Percentiles rank a stretch among this genome's conserved stretches.
phyloP scores from a whole-genome alignment of 176 grass and related monocot genomes.

The Rhynchospora breviuscula region DNA sequence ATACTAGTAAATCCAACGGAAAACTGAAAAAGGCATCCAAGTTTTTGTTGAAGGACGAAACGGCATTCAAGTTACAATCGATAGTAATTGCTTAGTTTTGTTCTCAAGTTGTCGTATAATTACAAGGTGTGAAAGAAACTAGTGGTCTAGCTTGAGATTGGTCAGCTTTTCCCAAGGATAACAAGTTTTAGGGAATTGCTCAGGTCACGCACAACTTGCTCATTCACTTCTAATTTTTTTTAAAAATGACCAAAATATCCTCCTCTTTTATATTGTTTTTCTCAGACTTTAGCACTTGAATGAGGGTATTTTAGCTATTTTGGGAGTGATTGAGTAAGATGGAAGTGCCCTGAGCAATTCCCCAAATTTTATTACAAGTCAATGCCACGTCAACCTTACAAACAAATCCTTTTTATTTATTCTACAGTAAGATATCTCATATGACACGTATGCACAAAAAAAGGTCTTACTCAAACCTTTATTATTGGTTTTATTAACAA shows the following conservation, averaged over 20 bases:
- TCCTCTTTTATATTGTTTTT: too few relatives aligned
- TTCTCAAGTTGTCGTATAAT: background rate
- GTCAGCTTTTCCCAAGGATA: background rate
- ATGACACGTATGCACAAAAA: background rate
- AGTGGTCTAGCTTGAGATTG: background rate
- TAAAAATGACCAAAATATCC: too few relatives aligned
- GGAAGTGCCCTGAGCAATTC: too few relatives aligned
- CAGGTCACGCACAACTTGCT: too few relatives aligned
- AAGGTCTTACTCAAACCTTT: background rate
- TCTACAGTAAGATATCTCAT: background rate
- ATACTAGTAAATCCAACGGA: background rate
- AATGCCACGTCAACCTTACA: background rate
- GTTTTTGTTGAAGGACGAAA: too few relatives aligned
- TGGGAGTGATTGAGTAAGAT: too few relatives aligned
- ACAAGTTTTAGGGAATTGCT: too few relatives aligned
- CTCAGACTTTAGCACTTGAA: too few relatives aligned
- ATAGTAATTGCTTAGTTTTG: background rate
- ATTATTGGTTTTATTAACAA: background rate
- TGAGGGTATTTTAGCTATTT: too few relatives aligned
- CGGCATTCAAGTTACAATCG: background rate
- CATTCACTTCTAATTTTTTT: too few relatives aligned
- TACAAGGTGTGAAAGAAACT: background rate
- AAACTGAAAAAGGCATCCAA: background rate
- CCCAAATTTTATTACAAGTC: background rate
- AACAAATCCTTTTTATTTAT: background rate